phyloP scores from a whole-genome alignment of 805 yeast genomes.

The Saturnispora serradocipensis region DNA sequence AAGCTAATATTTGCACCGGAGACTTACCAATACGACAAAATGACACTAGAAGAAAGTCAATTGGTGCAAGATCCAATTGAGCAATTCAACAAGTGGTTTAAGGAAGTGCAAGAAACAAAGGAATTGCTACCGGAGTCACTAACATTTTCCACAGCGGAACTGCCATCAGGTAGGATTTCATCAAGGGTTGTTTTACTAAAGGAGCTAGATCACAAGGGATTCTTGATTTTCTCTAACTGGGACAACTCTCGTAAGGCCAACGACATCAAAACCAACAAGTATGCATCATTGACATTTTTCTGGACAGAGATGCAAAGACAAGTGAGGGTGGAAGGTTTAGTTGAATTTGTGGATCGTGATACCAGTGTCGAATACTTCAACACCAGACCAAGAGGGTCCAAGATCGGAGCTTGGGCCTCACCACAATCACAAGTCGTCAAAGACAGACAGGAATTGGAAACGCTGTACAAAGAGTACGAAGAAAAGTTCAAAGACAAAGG shows the following conservation, averaged over 20 bases:
- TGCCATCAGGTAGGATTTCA: slow-evolving; percentile 87
- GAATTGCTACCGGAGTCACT: slow-evolving; percentile 72
- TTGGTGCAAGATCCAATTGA: slow-evolving; percentile 53
- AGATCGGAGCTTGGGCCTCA: slow-evolving; percentile 95
- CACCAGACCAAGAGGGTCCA: slow-evolving; percentile 87
- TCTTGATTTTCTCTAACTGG: slow-evolving; percentile 89
- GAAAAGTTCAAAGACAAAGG: slow-evolving; percentile 44
- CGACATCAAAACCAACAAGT: slow-evolving; percentile 64
- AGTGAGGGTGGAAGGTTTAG: slow-evolving; percentile 82
- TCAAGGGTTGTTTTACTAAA: slow-evolving; percentile 79
- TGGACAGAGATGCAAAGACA: slow-evolving; percentile 91
- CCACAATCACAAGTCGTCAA: slow-evolving; percentile 66
- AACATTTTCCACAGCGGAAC: slow-evolving; percentile 79
- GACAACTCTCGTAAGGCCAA: slow-evolving; percentile 70
- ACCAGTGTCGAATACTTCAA: slow-evolving; percentile 70
- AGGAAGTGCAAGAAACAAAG: slow-evolving; percentile 50
- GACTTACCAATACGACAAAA: slow-evolving; percentile 79
- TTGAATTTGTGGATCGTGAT: slow-evolving; percentile 64
- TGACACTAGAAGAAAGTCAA: slow-evolving; percentile 44
- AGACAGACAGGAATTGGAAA: slow-evolving; percentile 56
- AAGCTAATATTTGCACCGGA: slow-evolving; percentile 59
- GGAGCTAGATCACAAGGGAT: slow-evolving; percentile 79
- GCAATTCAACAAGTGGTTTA: slow-evolving; percentile 81
- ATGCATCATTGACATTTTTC: slow-evolving; percentile 79
- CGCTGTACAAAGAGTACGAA: slow-evolving; percentile 36